These are phyloP conservation scores for Umbilicus rupestris DNA, from an alignment of 164 flowering plant genomes.

Conservation along the genomic window DNA sequence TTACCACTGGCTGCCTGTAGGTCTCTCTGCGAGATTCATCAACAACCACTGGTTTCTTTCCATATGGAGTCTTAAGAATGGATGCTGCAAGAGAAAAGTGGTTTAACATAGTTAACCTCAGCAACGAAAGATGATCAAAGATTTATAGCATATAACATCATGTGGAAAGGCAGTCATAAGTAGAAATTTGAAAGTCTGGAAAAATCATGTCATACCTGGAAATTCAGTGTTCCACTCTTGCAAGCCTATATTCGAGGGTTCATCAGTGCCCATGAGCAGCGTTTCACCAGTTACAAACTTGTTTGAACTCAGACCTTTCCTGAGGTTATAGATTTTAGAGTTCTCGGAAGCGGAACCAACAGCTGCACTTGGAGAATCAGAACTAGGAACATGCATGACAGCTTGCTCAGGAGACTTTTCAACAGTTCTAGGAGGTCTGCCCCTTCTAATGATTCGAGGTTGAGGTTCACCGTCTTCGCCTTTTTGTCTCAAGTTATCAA, in stretches of 20 bases:
- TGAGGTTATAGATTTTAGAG: slow-evolving; percentile 29
- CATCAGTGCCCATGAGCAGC: slow-evolving; percentile 13
- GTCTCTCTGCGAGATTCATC: slow-evolving; percentile 38
- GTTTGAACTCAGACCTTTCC: slow-evolving; percentile 22
- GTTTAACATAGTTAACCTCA: background rate
- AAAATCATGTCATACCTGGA: slow-evolving; percentile 27
- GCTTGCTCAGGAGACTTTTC: slow-evolving; percentile 22
- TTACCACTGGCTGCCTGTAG: slow-evolving; percentile 17
- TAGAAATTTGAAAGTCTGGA: background rate
- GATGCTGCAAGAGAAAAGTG: slow-evolving; percentile 20
- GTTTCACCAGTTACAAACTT: slow-evolving; percentile 23
- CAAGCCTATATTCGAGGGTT: slow-evolving; percentile 21
- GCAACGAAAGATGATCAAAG: too few species aligned
- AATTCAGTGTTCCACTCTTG: slow-evolving; percentile 45
- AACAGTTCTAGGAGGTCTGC: slow-evolving; percentile 51
- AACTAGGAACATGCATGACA: slow-evolving; percentile 19
- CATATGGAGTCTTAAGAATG: slow-evolving; percentile 29
- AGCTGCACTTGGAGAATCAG: slow-evolving; percentile 33
- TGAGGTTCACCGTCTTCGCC: slow-evolving; percentile 50
- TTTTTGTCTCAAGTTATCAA: slow-evolving; percentile 73
- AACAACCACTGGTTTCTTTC: slow-evolving; percentile 24
- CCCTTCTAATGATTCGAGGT: slow-evolving; percentile 46
- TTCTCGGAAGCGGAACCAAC: slow-evolving; percentile 33
- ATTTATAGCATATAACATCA: background rate
- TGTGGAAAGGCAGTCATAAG: background rate